Evolutionary conservation across 2,329 filamentous ascomycete species (phyloP).

Genomic region (Fusarium praegraminearum): DNA sequence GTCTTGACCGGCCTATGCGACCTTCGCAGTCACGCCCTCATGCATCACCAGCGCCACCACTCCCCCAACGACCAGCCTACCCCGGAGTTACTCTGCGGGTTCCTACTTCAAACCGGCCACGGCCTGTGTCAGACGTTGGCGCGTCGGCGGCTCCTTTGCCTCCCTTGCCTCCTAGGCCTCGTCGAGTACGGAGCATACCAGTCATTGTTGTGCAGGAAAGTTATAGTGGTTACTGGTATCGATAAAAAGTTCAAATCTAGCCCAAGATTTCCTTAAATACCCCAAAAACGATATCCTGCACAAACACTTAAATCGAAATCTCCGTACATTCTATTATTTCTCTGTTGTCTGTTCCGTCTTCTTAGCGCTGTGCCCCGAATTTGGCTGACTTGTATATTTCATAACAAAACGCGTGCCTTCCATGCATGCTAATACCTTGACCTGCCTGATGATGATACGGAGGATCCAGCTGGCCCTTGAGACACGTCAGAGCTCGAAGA

Average conservation of each 20-base stretch:
- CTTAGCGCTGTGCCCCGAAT: slow-evolving; percentile 1
- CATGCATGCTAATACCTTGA: slow-evolving; percentile 30
- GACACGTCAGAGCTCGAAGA: slow-evolving; percentile 48
- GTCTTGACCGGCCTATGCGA: slow-evolving; percentile 11
- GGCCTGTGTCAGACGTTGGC: slow-evolving; percentile 43
- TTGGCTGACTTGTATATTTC: slow-evolving; percentile 16
- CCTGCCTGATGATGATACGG: slow-evolving; percentile 34
- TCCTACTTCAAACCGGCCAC: slow-evolving; percentile 8
- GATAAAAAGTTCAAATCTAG: slow-evolving; percentile 37
- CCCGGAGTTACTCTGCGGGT: slow-evolving; percentile 23
- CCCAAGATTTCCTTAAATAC: slow-evolving; percentile 30
- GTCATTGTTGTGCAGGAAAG: slow-evolving; percentile 49
- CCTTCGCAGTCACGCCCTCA: slow-evolving; percentile 18
- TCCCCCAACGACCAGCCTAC: slow-evolving; percentile 34
- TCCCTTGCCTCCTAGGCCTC: slow-evolving; percentile 46
- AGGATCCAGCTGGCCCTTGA: slow-evolving; percentile 42
- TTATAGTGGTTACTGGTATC: slow-evolving; percentile 36
- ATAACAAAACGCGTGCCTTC: neutral
- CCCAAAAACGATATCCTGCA: slow-evolving; percentile 23
- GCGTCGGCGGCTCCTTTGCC: slow-evolving; percentile 41
- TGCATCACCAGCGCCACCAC: slow-evolving; percentile 18
- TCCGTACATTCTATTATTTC: slow-evolving; percentile 22
- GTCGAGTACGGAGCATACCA: slow-evolving; percentile 46
- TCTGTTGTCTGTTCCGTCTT: neutral
- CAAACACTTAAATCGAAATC: slow-evolving; percentile 32